These are phyloP conservation scores for Plantago elongata DNA, from an alignment of 257 asterid genomes.

Conservation along the genomic window DNA sequence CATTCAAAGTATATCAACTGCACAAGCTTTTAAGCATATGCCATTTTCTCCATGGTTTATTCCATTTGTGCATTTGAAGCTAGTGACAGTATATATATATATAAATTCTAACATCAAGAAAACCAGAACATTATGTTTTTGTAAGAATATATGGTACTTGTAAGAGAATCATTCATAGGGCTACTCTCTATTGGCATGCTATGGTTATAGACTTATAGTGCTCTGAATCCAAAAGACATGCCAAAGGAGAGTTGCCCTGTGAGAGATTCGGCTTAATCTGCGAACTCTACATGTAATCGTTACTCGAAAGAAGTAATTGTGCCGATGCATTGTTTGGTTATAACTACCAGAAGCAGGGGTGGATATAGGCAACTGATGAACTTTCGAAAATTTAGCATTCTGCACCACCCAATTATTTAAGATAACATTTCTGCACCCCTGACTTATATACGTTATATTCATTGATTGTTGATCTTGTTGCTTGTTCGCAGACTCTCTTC, in stretches of 20 bases:
- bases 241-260: slow-evolving; percentile 72
- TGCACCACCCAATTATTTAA: no score
- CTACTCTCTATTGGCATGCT: slow-evolving; percentile 49
- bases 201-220: neutral
- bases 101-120: neutral
- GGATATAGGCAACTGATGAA: neutral
- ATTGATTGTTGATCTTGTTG: no score
- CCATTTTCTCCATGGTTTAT: slow-evolving; percentile 30
- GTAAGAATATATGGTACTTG: neutral
- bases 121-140: neutral
- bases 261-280: slow-evolving; percentile 35
- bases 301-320: no score
- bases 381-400: no score
- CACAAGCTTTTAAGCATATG: slow-evolving; percentile 30
- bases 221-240: slow-evolving; percentile 20
- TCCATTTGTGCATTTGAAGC: slow-evolving; percentile 12
- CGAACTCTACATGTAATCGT: neutral
- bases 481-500: no score
- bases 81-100: neutral
- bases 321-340: neutral
- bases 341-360: neutral
- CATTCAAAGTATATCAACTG: slow-evolving; percentile 20
- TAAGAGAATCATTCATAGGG: slow-evolving; percentile 46
- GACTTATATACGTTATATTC: no score
- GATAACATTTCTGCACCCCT: no score